Base-by-base conservation (phyloP, 225 moss, liverwort and hornwort genomes). In the Antitrichia curtipendula region DNA sequence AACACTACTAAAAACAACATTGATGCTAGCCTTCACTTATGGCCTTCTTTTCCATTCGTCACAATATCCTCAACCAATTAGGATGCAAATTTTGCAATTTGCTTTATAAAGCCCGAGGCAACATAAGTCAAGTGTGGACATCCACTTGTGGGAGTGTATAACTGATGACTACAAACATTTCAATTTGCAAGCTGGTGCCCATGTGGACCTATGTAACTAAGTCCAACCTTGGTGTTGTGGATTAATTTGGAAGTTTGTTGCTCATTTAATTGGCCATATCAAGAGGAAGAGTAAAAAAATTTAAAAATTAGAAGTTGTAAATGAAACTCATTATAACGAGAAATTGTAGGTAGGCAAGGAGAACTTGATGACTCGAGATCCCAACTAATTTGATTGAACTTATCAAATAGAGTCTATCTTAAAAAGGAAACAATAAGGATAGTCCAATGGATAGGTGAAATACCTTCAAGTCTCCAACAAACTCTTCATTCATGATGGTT, bases 281-380 rank as follows among this genome's bases (percentile, higher is more conserved):
- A 72, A 47, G 18, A 19, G 0, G 4, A 49, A 49, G 49, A 31
- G 12, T 19, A 28, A 31, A 11, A 73, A 49, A 29, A 31, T 7
- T 1, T 45, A 19, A 73, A 31, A 19, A 17, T 20, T 31, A 47
- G 31, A 47, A 31, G 7, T 29, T 47, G 18, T 3, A 72, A 29
- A 17, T 10, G 7, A 29, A 43, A 47, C 4, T 73, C 16, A 47
- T 50, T 50, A 50, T 14, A 50, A 47, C 1, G 10, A 18, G 18
- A 31, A 73, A 73, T 73, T 72, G 29, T 1, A 6, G 0, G 4
- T 1, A 47, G 0, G 17, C 1, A 1, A 73, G 29, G 10, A 2
- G 43, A 43, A 43, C 16, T 71, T 71, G 28, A 43, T 43, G 28
- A 16, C 16, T 71, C 43, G 41, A 70, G 17, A 45, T 45, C 0